phyloP scores from a whole-genome alignment of 2,329 filamentous ascomycete genomes.

The Trichoderma oligosporum region DNA sequence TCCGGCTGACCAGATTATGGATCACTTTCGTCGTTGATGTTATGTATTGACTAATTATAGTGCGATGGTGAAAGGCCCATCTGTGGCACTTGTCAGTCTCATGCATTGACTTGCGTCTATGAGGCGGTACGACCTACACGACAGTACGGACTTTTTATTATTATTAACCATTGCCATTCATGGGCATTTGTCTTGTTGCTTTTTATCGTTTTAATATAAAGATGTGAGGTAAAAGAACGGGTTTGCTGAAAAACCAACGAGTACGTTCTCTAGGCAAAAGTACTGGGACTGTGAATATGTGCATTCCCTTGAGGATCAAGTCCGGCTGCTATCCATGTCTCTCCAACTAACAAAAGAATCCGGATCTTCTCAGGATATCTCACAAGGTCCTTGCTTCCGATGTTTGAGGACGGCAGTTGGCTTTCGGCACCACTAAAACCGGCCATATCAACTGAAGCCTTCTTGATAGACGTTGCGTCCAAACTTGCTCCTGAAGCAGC shows the following conservation, averaged over 20 bases:
- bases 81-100: constrained; percentile 14
- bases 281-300: constrained; percentile 20
- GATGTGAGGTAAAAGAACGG: background rate
- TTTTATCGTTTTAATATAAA: background rate
- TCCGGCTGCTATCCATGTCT: constrained; percentile 10
- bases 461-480: constrained; percentile 7
- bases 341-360: constrained; percentile 1
- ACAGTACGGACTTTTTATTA: background rate
- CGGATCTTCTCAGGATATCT: too few species aligned
- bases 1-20: background rate
- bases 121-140: constrained; percentile 8
- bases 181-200: background rate
- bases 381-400: too few species aligned
- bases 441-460: background rate
- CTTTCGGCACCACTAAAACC: background rate
- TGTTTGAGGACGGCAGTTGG: constrained; percentile 10
- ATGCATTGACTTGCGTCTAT: constrained; percentile 9
- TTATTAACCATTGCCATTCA: too few species aligned
- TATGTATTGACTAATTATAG: background rate
- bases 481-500: constrained; percentile 12
- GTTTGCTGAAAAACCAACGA: background rate
- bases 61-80: constrained; percentile 16
- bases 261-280: constrained; percentile 4
- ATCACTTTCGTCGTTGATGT: background rate
- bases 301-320: constrained; percentile 11